A percentile compares a stretch with the other conserved stretches of the same genome.
phyloP scores from a whole-genome alignment of 805 yeast species.

The Kodamaea laetipori region DNA sequence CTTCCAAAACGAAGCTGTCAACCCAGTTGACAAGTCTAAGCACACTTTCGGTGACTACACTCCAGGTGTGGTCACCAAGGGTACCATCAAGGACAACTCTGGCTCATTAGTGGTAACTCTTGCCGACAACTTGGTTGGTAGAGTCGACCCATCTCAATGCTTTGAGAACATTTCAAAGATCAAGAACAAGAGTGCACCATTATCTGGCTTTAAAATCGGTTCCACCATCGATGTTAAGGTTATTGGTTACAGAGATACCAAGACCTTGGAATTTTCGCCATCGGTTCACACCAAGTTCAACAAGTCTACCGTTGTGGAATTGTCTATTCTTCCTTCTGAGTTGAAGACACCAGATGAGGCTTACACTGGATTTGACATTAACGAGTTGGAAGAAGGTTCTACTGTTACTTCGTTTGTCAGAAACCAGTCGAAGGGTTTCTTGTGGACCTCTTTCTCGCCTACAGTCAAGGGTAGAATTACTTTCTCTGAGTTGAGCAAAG shows the following conservation, averaged over 20 bases:
- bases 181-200: slow-evolving; percentile 57
- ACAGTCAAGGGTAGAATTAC: slow-evolving; percentile 66
- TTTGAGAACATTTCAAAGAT: slow-evolving; percentile 55
- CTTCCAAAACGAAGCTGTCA: slow-evolving; percentile 38
- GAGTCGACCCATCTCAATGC: slow-evolving; percentile 73
- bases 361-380: slow-evolving; percentile 31
- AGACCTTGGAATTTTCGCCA: slow-evolving; percentile 67
- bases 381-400: slow-evolving; percentile 51
- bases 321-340: slow-evolving; percentile 54
- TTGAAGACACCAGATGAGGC: slow-evolving; percentile 28
- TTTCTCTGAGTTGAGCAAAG: slow-evolving; percentile 61
- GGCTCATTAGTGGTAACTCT: slow-evolving; percentile 69
- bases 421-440: slow-evolving; percentile 57
- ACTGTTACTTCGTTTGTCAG: slow-evolving; percentile 64
- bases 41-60: slow-evolving; percentile 51
- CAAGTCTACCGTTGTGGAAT: slow-evolving; percentile 61
- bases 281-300: slow-evolving; percentile 56
- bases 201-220: slow-evolving; percentile 59
- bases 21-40: slow-evolving; percentile 62
- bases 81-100: slow-evolving; percentile 57
- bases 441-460: slow-evolving; percentile 74
- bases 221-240: slow-evolving; percentile 61
- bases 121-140: slow-evolving; percentile 78
- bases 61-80: slow-evolving; percentile 65
- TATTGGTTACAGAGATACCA: slow-evolving; percentile 75